Evolutionary conservation across 2,329 filamentous ascomycete species (phyloP), one percentile per base, ranked within the genome.

Genomic region (Aureobasidium sp.): DNA sequence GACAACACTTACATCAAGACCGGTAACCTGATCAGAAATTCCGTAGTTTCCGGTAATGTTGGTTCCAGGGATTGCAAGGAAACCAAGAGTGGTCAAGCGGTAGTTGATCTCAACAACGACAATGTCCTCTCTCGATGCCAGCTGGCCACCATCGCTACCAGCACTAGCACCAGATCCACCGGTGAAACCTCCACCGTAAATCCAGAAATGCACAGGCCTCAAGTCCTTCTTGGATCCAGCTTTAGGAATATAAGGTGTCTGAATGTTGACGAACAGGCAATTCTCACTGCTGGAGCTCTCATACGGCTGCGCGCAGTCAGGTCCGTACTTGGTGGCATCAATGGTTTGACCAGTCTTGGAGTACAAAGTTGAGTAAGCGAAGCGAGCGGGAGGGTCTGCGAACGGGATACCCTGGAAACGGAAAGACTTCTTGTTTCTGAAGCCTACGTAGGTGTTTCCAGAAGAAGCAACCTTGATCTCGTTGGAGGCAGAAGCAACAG

Each of bases 111-210:
- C 72, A 5, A 86, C 83, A 3, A 84, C 77, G 0, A 86, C 81
- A 21, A 85, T 77, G 63, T 85, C 83, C 27, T 82, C 82, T 53
- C 82, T 77, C 3, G 81, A 83, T 0, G 80, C 83, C 3, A 85
- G 72, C 64, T 83, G 82, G 2, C 80, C 80, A 25, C 82, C 81
- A 63, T 86, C 83, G 9, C 68, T 68, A 1, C 69, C 70, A 9
- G 71, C 65, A 53, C 72, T 70, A 7, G 71, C 67, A 3, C 70
- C 75, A 59, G 68, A 74, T 1, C 83, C 82, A 7, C 76, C 73
- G 0, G 77, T 79, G 63, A 84, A 85, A 6, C 80, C 83, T 25
- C 83, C 83, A 4, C 83, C 83, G 54, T 81, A 77, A 21, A 82
- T 81, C 71, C 76, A 80, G 63, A 82, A 77, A 50, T 81, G 70